Base-by-base conservation (phyloP, 192 early-diverging fungal genomes). In the Pilobolus umbonatus region DNA sequence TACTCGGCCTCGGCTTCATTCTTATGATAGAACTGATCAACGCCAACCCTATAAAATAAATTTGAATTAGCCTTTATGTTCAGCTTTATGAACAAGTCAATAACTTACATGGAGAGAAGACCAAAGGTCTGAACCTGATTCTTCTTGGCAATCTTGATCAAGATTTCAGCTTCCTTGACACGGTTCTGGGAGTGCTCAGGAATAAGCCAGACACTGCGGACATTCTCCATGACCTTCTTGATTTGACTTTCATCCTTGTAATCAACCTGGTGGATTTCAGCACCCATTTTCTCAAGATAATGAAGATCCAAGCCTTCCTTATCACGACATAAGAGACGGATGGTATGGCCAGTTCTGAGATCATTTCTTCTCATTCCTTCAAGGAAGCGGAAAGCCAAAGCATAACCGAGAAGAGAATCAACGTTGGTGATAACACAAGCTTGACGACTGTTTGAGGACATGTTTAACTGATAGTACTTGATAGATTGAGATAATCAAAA, bases 381-480 rank as follows among this genome's bases (percentile, higher is more conserved):
- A 5, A 65, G 21, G 14, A 65, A 53, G 32, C 48, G 39, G 15
- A 44, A 58, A 34, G 64, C 55, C 56, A 65, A 50, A 12, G 56
- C 55, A 65, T 53, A 65, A 26, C 64, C 64, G 29, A 50, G 36
- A 28, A 59, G 28, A n/a, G 56, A 49, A 19, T 65, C 64, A 21
- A 57, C 56, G 21, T 57, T 59, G 48, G 64, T 65, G 19, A 65
- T 65, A 21, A 48, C 64, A 59, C 56, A 65, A 28, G 42, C 21
- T 34, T 49, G 21, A 45, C 47, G 34, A 22, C 38, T 14, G 34
- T 22, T 42, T 42, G 39, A 17, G 19, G 39, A 42, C 39, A 42
- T 42, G 6, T 4, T 42, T 42, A 42, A 42, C 39, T 42, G 5
- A 17, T 15, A 12, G 14, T 15, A 15, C 14, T 42, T 42, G 12